Evolutionary conservation across 371 early-diverging fungal species (phyloP).

Genomic region (Lichtheimia hyalospora): DNA sequence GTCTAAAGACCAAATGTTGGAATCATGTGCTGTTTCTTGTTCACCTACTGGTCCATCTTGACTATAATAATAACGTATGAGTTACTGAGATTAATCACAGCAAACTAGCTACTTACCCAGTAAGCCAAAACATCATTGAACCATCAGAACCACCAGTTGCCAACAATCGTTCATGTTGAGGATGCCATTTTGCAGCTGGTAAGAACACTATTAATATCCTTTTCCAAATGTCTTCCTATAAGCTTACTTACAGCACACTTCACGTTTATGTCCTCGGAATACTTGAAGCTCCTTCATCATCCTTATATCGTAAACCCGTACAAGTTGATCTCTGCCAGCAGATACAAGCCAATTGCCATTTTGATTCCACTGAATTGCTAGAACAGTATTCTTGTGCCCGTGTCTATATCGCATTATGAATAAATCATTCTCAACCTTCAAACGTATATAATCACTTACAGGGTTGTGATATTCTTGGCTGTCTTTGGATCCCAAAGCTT

Average conservation of each 20-base stretch:
- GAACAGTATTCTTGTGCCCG: slow-evolving; percentile 97
- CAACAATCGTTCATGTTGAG: slow-evolving; percentile 89
- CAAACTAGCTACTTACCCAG: slow-evolving; percentile 53
- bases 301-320: slow-evolving; percentile 96
- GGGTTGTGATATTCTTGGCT: slow-evolving; percentile 84
- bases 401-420: slow-evolving; percentile 54
- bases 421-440: too few relatives aligned
- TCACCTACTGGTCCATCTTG: slow-evolving; percentile 66
- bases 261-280: slow-evolving; percentile 93
- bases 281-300: slow-evolving; percentile 94
- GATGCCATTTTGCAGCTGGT: slow-evolving; percentile 94
- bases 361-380: slow-evolving; percentile 92
- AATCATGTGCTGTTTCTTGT: slow-evolving; percentile 92
- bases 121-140: slow-evolving; percentile 90
- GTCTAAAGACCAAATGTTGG: slow-evolving; percentile 97
- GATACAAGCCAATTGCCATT: slow-evolving; percentile 98
- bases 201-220: background rate
- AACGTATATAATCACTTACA: slow-evolving; percentile 58
- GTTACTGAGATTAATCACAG: background rate
- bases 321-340: slow-evolving; percentile 94
- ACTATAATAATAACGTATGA: slow-evolving; percentile 15
- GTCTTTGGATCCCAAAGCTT: slow-evolving; percentile 99
- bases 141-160: slow-evolving; percentile 97
- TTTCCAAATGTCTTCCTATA: background rate
- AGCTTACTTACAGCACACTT: slow-evolving; percentile 82